Base-by-base conservation (phyloP, 768 basidiomycete genomes). In the Rhizopogon rudus region DNA sequence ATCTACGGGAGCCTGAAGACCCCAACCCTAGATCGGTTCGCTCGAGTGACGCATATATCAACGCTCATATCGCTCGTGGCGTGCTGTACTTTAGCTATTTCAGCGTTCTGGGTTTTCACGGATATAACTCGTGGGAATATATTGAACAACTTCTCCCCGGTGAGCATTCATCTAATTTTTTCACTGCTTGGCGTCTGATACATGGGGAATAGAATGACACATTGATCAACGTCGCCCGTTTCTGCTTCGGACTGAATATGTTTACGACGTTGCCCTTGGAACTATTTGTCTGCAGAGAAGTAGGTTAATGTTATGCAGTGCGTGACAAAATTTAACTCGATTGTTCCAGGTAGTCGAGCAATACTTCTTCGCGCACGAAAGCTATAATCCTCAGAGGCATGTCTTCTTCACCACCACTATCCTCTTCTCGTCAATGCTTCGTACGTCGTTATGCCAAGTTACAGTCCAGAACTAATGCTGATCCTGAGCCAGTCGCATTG, bases 211-310 rank as follows among this genome's bases (percentile, higher is more conserved):
- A 90, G 84, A 77, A 80, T 59, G 91, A 96, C 64, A 82, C 86
- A n/a, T 63, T 98, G 55, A 97, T 98, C 73, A 98, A 98, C 65
- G 77, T 98, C 51, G 97, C 97, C 2, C 81, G 97, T 14, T 91
- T 97, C 61, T 93, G 90, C 65, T 93, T 95, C 65, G 94, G 93
- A 10, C 69, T 94, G 60, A 97, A 96, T 71, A 99, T 98, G 97
- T 97, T 98, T 64, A 95, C 95, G 1, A 99, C 97, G 0, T 82
- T 98, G 20, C 97, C 97, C 1, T 77, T 99, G 40, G 97, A 99
- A 63, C 76, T 94, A 13, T 99, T 98, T 67, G 97, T 99, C 25
- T 99, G 97, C 66, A 82, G 97, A 74, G 97, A 99, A 78, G 93
- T 91, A 52, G 7, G 67, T 59, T 44, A 5, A 25, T 52, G 20